Percentiles rank a stretch among this genome's conserved stretches.
Conservation (phyloP, 225 moss, liverwort and hornwort genomes). For the Marchantia polymorpha region DNA sequence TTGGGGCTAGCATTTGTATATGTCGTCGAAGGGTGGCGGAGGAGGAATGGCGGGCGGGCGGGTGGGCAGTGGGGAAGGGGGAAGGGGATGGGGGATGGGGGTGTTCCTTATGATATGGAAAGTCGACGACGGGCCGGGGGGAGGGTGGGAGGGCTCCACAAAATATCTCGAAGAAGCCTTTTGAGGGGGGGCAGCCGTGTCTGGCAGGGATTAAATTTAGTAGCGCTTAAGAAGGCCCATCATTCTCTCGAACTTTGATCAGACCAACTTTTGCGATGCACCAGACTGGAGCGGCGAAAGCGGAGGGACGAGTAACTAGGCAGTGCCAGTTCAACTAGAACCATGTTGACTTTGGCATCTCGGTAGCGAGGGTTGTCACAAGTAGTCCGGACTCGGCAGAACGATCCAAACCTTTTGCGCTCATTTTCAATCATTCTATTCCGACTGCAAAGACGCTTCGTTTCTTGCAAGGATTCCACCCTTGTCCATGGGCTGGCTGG, state of each 20-base stretch:
- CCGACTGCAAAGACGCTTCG: conserved; percentile 5
- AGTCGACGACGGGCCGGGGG: background rate
- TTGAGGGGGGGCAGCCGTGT: background rate
- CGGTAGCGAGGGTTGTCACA: background rate
- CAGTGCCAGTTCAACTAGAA: background rate
- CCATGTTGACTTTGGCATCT: conserved; percentile 1
- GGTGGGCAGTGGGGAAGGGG: no score
- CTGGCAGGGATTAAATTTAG: background rate
- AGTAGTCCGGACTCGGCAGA: background rate
- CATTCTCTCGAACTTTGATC: no score
- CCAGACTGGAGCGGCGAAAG: background rate
- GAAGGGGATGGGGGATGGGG: background rate
- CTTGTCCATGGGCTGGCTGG: background rate
- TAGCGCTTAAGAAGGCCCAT: background rate
- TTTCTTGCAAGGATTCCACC: background rate
- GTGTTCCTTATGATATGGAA: no score
- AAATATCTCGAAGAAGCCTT: background rate
- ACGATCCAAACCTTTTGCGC: background rate
- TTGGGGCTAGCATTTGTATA: no score
- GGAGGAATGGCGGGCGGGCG: no score
- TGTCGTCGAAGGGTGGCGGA: no score
- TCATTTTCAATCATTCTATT: conserved; percentile 6
- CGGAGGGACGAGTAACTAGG: background rate
- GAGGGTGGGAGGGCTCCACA: background rate
- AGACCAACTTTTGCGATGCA: no score